Evolutionary conservation across 495 filamentous ascomycete species (phyloP).

Genomic region (Cryomyces minteri): DNA sequence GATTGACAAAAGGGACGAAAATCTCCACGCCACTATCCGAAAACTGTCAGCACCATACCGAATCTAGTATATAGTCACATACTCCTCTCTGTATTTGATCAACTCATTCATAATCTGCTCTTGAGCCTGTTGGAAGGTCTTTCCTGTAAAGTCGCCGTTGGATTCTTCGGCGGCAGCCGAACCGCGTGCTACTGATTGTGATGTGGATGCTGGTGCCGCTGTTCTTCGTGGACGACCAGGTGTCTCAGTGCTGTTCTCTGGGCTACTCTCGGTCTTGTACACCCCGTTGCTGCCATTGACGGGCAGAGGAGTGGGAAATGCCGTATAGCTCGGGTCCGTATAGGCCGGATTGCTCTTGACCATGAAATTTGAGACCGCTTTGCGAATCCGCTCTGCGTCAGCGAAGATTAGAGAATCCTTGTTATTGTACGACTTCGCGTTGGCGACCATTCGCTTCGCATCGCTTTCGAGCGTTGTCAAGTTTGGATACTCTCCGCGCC

Average conservation of each 20-base stretch:
- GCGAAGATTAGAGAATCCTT: constrained; percentile 44
- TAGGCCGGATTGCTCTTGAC: constrained; percentile 58
- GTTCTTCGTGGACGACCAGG: neutral
- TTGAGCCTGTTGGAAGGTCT: constrained; percentile 62
- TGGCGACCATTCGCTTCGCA: constrained; percentile 58
- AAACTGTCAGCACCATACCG: neutral
- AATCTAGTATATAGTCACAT: neutral
- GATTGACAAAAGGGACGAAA: constrained; percentile 44
- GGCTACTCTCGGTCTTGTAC: neutral
- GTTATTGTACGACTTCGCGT: constrained; percentile 56
- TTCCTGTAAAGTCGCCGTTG: constrained; percentile 11
- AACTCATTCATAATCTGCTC: constrained; percentile 59
- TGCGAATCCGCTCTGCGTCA: constrained; percentile 59
- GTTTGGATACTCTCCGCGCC: constrained; percentile 38
- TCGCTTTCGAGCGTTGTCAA: constrained; percentile 50
- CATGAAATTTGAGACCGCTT: constrained; percentile 60
- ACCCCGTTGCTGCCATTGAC: neutral
- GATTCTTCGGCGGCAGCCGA: neutral
- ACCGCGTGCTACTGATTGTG: neutral
- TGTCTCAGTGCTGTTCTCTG: neutral
- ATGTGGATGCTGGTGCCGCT: no score
- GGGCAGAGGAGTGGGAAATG: constrained; percentile 45
- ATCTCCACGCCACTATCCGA: constrained; percentile 30
- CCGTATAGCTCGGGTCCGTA: constrained; percentile 35
- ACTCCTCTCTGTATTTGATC: constrained; percentile 36